phyloP scores from a whole-genome alignment of 768 basidiomycete species.

The Rhodotorula paludigena region DNA sequence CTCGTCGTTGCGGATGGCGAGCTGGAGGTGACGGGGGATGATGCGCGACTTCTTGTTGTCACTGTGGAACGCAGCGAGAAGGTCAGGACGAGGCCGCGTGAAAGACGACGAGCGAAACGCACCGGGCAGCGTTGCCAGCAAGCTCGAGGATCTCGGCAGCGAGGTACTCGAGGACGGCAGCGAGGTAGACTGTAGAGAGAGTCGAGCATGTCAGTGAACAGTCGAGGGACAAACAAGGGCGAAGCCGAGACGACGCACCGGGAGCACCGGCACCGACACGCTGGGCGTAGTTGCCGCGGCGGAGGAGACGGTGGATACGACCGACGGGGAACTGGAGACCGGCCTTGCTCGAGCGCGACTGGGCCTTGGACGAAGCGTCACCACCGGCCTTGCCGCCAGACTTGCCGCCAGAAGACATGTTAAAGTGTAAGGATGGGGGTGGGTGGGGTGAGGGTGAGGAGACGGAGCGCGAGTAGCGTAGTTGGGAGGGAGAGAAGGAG shows the following conservation, averaged over 20 bases:
- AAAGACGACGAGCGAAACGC: constrained; percentile 43
- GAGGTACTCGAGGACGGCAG: constrained; percentile 84
- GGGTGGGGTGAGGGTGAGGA: constrained; percentile 1
- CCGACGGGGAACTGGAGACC: constrained; percentile 77
- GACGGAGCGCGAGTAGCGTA: too few species aligned
- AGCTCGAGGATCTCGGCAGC: constrained; percentile 90
- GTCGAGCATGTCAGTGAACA: neutral
- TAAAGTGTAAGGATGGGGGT: neutral
- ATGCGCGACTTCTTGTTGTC: constrained; percentile 63
- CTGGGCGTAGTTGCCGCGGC: constrained; percentile 66
- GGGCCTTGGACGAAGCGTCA: constrained; percentile 36
- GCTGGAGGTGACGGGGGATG: constrained; percentile 83
- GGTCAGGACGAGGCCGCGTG: neutral
- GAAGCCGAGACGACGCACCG: constrained; percentile 61
- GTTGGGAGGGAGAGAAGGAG: neutral
- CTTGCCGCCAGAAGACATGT: constrained; percentile 45
- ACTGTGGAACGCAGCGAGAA: neutral
- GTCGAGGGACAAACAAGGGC: constrained; percentile 48
- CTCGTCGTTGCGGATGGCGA: constrained; percentile 64
- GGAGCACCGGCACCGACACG: constrained; percentile 67
- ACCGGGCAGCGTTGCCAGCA: constrained; percentile 76
- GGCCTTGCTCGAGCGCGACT: constrained; percentile 33
- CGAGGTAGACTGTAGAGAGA: constrained; percentile 64
- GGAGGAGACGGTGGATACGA: constrained; percentile 74
- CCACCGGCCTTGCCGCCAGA: constrained; percentile 47